A percentile compares a stretch with the other conserved stretches of the same genome.
Evolutionary conservation across 176 grass and related monocot species (phyloP).

Genomic region (Thinopyrum elongatum): DNA sequence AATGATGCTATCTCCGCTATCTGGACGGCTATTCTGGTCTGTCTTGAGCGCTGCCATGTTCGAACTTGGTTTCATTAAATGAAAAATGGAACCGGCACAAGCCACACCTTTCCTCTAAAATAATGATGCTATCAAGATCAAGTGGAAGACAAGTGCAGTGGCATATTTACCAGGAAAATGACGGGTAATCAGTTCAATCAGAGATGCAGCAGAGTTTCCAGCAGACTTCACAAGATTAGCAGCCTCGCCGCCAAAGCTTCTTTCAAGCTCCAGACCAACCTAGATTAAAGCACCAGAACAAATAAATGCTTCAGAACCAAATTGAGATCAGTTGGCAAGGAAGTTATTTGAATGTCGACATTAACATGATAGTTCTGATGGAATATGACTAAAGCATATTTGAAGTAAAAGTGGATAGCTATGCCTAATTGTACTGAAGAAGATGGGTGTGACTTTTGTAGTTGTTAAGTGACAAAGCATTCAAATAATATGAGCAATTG

Average conservation of each 20-base stretch:
- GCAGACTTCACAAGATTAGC: conserved; percentile 85
- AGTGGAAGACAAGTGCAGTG: background rate
- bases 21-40: background rate
- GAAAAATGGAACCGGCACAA: background rate
- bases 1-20: background rate
- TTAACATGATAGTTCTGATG: background rate
- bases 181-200: conserved; percentile 70
- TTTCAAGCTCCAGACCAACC: conserved; percentile 82
- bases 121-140: background rate
- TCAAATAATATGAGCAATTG: background rate
- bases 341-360: background rate
- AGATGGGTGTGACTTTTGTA: background rate
- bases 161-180: conserved; percentile 79
- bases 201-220: conserved; percentile 71
- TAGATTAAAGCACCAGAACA: conserved; percentile 27
- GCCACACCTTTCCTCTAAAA: background rate
- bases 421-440: background rate
- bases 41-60: background rate
- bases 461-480: background rate
- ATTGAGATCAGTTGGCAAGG: background rate
- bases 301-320: conserved; percentile 1
- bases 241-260: conserved; percentile 70
- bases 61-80: background rate
- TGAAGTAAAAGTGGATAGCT: background rate
- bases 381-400: background rate